These are phyloP conservation scores for Hansenula lynferdii DNA, from an alignment of 1,139 yeast species.

Conservation along the genomic window DNA sequence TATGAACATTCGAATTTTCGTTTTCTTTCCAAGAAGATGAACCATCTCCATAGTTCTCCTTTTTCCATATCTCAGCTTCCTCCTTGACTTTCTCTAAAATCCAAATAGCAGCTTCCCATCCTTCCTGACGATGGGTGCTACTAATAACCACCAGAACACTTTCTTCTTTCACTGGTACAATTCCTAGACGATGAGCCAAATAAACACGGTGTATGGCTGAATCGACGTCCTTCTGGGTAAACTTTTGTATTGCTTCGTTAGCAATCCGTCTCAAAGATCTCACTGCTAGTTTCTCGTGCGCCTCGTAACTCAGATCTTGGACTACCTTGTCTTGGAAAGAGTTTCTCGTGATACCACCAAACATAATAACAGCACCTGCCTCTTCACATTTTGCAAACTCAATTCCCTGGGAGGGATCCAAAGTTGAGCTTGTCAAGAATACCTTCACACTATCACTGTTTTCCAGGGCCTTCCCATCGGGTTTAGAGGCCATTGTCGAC, in stretches of 20 bases:
- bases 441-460: not conserved
- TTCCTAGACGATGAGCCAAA: conserved; percentile 39
- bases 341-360: conserved; percentile 45
- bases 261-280: conserved; percentile 31
- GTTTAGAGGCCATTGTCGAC: too few species aligned
- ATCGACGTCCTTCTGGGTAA: conserved; percentile 11
- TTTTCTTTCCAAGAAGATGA: conserved; percentile 34
- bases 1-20: conserved; percentile 23
- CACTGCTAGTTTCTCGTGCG: conserved; percentile 36
- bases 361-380: conserved; percentile 43
- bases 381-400: conserved; percentile 26
- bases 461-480: too few species aligned
- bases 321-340: conserved; percentile 35
- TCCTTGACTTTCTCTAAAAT: conserved; percentile 38
- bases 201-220: conserved; percentile 29
- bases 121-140: conserved; percentile 41
- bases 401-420: conserved; percentile 12
- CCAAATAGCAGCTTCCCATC: conserved; percentile 41
- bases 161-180: conserved; percentile 41
- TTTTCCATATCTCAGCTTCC: conserved; percentile 44
- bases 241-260: conserved; percentile 25
- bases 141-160: conserved; percentile 40
- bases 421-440: not conserved
- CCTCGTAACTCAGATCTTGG: conserved; percentile 34
- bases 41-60: conserved; percentile 37